A percentile compares a stretch with the other conserved stretches of the same genome.
Conservation (phyloP, 495 filamentous ascomycete genomes). For the Clohesyomyces aquaticus region DNA sequence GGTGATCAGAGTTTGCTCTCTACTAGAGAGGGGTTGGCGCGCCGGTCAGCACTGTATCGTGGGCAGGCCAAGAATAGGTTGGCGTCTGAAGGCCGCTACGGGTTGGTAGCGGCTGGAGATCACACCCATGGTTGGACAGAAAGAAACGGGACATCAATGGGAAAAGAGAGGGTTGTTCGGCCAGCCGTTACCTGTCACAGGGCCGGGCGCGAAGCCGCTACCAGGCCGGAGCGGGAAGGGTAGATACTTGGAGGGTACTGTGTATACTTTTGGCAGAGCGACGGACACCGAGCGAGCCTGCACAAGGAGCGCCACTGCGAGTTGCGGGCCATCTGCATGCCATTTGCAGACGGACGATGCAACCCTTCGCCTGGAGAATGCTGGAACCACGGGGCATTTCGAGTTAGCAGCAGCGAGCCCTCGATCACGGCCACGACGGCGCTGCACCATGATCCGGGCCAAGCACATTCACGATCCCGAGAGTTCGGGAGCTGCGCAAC, state of each 20-base stretch:
- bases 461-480: constrained; percentile 23
- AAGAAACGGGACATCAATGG: neutral
- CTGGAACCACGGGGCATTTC: constrained; percentile 21
- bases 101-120: constrained; percentile 11
- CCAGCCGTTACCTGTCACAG: constrained; percentile 35
- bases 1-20: constrained; percentile 37
- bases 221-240: too few species aligned
- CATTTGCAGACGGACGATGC: constrained; percentile 14
- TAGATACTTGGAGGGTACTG: too few species aligned
- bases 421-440: neutral
- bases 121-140: constrained; percentile 1
- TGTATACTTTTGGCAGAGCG: too few species aligned
- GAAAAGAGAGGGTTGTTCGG: constrained; percentile 10
- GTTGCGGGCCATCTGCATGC: constrained; percentile 5
- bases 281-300: neutral
- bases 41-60: constrained; percentile 24
- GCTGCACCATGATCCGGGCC: constrained; percentile 40
- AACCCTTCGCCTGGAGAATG: constrained; percentile 30
- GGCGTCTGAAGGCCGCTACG: constrained; percentile 12
- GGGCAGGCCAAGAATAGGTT: constrained; percentile 16
- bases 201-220: constrained; percentile 7
- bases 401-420: constrained; percentile 16
- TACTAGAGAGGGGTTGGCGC: neutral
- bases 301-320: constrained; percentile 10
- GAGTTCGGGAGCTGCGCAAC: constrained; percentile 35